phyloP scores from a whole-genome alignment of 169 alveolate genomes.

The Plasmodium gonderi region DNA sequence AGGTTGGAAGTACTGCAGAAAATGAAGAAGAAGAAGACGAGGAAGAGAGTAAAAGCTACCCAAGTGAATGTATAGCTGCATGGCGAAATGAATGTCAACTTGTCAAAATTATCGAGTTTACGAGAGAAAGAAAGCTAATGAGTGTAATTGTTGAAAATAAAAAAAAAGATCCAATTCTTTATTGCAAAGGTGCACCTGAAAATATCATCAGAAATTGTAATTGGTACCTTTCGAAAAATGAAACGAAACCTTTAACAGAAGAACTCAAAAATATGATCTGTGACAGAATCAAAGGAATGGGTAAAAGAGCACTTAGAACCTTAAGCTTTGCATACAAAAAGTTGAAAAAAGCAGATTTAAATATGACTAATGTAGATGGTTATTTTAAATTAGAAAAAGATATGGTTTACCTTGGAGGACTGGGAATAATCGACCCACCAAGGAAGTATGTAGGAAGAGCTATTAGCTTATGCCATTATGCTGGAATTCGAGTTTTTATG shows the following conservation, averaged over 20 bases:
- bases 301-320: slow-evolving; percentile 91
- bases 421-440: slow-evolving; percentile 98
- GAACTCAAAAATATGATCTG: slow-evolving; percentile 83
- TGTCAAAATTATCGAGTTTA: slow-evolving; percentile 91
- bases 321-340: slow-evolving; percentile 87
- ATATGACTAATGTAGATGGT: slow-evolving; percentile 76
- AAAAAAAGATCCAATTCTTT: slow-evolving; percentile 82
- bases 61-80: slow-evolving; percentile 44
- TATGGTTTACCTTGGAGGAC: slow-evolving; percentile 94
- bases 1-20: too few relatives aligned
- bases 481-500: slow-evolving; percentile 99
- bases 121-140: slow-evolving; percentile 97
- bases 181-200: slow-evolving; percentile 99
- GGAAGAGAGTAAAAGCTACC: neutral
- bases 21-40: neutral
- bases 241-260: slow-evolving; percentile 85
- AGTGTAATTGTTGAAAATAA: slow-evolving; percentile 85
- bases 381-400: slow-evolving; percentile 91
- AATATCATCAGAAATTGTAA: slow-evolving; percentile 91
- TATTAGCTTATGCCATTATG: slow-evolving; percentile 93
- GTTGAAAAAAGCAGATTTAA: slow-evolving; percentile 74
- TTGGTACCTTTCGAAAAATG: slow-evolving; percentile 87
- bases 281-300: slow-evolving; percentile 89
- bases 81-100: slow-evolving; percentile 42
- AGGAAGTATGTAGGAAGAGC: slow-evolving; percentile 96